Base-by-base conservation (phyloP, 176 grass and related monocot genomes). In the Thalia dealbata region DNA sequence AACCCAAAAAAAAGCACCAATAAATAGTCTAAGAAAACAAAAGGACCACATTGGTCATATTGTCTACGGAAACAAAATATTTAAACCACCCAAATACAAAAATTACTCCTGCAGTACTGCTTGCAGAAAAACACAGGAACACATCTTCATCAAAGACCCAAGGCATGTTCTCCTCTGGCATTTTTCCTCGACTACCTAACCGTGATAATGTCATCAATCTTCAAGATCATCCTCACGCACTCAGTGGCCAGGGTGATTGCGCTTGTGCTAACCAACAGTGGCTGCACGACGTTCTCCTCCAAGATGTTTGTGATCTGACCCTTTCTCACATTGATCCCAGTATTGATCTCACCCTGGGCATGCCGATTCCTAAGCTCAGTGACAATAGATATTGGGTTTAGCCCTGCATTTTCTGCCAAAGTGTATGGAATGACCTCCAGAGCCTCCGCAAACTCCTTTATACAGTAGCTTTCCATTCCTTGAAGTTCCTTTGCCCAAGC, bases 391-490 rank as follows among this genome's bases (percentile, higher is more conserved):
- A 91, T 84, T 3, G 92, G 86, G n/a, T 96, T 87, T 32, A 96
- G 76, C 50, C 92, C 92, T 32, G 88, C 88, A 75, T 96, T 96
- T 77, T 96, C 92, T 0, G 88, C 88, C 77, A 96, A 32, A 0
- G 88, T 91, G 81, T 96, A 96, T 13, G 91, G 88, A 35, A 89
- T 89, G 62, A 96, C 92, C 78, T 96, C 86, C 23, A 91, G 81
- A 1, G 88, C 77, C 10, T 96, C 92, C 15, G 92, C 92, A 26
- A 89, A 96, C 80, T 87, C 92, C 83, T 89, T 96, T 61, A 91
- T 89, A 77, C 92, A 91, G 77, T 96, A 96, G 66, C 88, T 91
- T 84, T 96, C 86, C 88, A 89, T 91, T 55, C 86, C 88, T 48
- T 87, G 86, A 24, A 91, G 86, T 46, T 91, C 83, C 63, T 96